These are phyloP conservation scores for Tetrapisispora phaffii DNA, from an alignment of 805 yeast genomes.

Conservation along the genomic window DNA sequence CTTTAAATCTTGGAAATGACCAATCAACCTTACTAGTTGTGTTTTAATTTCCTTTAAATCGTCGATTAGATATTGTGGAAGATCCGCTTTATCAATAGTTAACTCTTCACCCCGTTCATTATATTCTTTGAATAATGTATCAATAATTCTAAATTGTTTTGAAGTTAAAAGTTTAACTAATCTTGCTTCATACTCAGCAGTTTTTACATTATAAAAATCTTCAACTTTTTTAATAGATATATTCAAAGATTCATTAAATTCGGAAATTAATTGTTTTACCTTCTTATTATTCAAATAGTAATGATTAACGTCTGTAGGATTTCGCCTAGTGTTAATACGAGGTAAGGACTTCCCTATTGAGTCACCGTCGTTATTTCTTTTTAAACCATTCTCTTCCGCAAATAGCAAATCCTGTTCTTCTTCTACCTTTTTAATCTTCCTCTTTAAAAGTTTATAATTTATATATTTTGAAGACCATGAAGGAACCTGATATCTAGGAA, in stretches of 20 bases:
- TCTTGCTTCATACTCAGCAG: constrained; percentile 63
- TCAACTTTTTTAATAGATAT: constrained; percentile 75
- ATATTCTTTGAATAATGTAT: not conserved
- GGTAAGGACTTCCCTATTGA: constrained; percentile 6
- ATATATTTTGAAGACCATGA: constrained; percentile 80
- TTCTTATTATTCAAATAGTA: constrained; percentile 31
- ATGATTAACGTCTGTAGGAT: constrained; percentile 4
- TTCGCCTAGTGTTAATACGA: constrained; percentile 4
- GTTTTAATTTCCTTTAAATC: constrained; percentile 50
- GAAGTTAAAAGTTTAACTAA: constrained; percentile 39
- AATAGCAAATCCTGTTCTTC: constrained; percentile 31
- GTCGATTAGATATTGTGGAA: constrained; percentile 29
- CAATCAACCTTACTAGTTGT: constrained; percentile 65
- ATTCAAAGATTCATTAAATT: constrained; percentile 70
- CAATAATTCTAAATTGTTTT: constrained; percentile 13
- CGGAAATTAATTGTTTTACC: constrained; percentile 42
- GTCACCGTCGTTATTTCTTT: constrained; percentile 1
- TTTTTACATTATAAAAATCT: constrained; percentile 64
- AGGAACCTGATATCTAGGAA: constrained; percentile 80
- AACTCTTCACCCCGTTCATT: not conserved
- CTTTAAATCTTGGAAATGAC: constrained; percentile 69
- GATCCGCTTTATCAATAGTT: not conserved
- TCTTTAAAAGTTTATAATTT: constrained; percentile 77
- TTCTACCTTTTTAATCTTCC: constrained; percentile 59
- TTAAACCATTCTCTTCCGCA: constrained; percentile 14